Percentiles rank a stretch among this genome's conserved stretches.
Conservation (phyloP, 2,329 filamentous ascomycete species). For the Graphium sp. region DNA sequence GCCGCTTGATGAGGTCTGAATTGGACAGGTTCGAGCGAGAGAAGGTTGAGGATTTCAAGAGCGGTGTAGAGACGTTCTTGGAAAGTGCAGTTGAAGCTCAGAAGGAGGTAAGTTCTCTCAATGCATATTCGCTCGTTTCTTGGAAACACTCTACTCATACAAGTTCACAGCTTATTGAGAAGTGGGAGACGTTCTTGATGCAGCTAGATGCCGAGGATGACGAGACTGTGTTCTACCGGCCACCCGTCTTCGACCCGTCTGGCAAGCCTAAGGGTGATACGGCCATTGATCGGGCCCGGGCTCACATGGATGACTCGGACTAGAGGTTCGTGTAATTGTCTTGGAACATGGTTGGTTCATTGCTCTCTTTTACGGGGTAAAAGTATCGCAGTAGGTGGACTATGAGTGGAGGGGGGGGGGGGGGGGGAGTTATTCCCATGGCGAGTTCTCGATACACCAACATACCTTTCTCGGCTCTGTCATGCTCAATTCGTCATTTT, state of each 20-base stretch:
- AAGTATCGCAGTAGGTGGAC: too few relatives aligned
- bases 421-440: too few relatives aligned
- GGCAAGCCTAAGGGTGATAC: slow-evolving; percentile 36
- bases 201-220: slow-evolving; percentile 91
- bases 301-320: slow-evolving; percentile 42
- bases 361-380: too few relatives aligned
- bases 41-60: slow-evolving; percentile 99
- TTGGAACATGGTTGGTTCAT: too few relatives aligned
- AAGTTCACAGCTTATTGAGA: slow-evolving; percentile 45
- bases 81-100: slow-evolving; percentile 96
- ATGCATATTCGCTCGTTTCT: background rate
- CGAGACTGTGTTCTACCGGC: slow-evolving; percentile 48
- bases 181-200: slow-evolving; percentile 97
- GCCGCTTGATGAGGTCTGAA: slow-evolving; percentile 75
- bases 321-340: slow-evolving; percentile 16
- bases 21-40: slow-evolving; percentile 89
- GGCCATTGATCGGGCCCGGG: slow-evolving; percentile 41
- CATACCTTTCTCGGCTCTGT: too few relatives aligned
- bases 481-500: too few relatives aligned
- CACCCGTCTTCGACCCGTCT: slow-evolving; percentile 35
- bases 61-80: slow-evolving; percentile 89
- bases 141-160: background rate
- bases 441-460: too few relatives aligned
- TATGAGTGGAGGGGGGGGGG: too few relatives aligned
- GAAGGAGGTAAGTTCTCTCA: slow-evolving; percentile 60